Evolutionary conservation across 495 filamentous ascomycete genomes (phyloP).

Genomic region (Staphylotrichum longicolle): DNA sequence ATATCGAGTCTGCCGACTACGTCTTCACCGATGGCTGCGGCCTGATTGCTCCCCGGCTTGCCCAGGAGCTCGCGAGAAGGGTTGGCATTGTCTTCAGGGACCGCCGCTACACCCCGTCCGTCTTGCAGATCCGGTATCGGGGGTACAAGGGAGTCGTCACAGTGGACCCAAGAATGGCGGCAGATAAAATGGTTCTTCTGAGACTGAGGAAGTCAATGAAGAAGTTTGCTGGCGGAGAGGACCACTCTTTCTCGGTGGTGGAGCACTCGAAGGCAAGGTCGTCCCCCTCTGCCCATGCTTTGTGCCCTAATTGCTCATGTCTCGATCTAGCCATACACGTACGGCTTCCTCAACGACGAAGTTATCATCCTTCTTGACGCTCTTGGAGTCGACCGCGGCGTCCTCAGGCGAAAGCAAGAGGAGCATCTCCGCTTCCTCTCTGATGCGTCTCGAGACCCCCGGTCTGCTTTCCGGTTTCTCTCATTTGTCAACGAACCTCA

Average conservation of each 20-base stretch:
- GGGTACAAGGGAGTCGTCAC: constrained; percentile 54
- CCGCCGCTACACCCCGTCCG: constrained; percentile 46
- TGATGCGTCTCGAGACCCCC: constrained; percentile 32
- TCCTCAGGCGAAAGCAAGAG: constrained; percentile 45
- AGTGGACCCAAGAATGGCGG: constrained; percentile 41
- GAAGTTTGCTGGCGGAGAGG: constrained; percentile 46
- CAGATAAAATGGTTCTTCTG: constrained; percentile 28
- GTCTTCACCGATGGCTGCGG: constrained; percentile 54
- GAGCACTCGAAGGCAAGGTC: constrained; percentile 45
- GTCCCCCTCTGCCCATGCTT: no score
- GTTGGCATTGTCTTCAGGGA: constrained; percentile 43
- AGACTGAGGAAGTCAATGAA: constrained; percentile 54
- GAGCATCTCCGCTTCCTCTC: constrained; percentile 45
- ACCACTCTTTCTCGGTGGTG: constrained; percentile 48
- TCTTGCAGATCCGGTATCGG: constrained; percentile 51
- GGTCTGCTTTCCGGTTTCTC: constrained; percentile 45
- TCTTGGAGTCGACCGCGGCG: constrained; percentile 40
- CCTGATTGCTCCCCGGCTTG: constrained; percentile 41
- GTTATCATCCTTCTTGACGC: constrained; percentile 46
- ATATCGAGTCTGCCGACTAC: constrained; percentile 45
- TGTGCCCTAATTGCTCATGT: neutral
- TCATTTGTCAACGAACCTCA: constrained; percentile 41
- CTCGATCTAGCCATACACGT: constrained; percentile 43
- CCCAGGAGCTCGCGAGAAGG: constrained; percentile 37
- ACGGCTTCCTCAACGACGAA: constrained; percentile 53